Base-by-base conservation (phyloP, 2,329 filamentous ascomycete genomes). In the Incumbomyces lentus region DNA sequence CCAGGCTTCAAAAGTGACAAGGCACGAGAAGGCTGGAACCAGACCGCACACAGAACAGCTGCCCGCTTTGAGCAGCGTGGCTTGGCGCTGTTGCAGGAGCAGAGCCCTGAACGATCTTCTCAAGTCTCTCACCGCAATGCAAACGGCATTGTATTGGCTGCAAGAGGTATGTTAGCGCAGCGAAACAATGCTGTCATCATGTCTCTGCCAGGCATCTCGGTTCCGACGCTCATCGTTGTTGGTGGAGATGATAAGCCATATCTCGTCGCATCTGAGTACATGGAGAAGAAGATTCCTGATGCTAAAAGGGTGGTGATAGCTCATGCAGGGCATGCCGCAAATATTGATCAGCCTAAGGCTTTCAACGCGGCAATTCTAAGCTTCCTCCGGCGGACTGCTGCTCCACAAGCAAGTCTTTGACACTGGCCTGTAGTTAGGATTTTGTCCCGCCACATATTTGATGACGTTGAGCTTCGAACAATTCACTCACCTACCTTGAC, bases 121-220 rank as follows among this genome's bases (percentile, higher is more conserved):
- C 22, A 26, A 8, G 52, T 50, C 3, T 48, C 39, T 13, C 45
- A 52, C 14, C 42, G 49, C 11, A 36, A 50, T 41, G 49, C 49
- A 6, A 51, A 38, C 2, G 49, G 51, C 2, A 43, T 54, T 12
- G 49, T 46, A 11, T 36, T 38, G 10, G 52, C 52, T 1, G 52
- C 52, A 10, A 18, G 49, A 12, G 52, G 52, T n/a, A 54, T 54
- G 52, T 33, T 54, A 11, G 45, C 52, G 12, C 52, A 54, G 33
- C 29, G 49, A 5, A 44, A 52, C 29, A 30, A 36, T 1, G 33
- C 29, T 13, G 52, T 54, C 32, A 49, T 54, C 7, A 36, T 43
- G 1, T 44, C 40, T 6, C 29, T 54, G 30, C 16, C 29, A 2
- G 3, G 12, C 8, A 31, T 54, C 12, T 40, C 34, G 14, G 52